Percentiles rank a stretch among this genome's conserved stretches.
phyloP scores from a whole-genome alignment of 1,284 basidiomycete species.

The Cryptococcus sp. region DNA sequence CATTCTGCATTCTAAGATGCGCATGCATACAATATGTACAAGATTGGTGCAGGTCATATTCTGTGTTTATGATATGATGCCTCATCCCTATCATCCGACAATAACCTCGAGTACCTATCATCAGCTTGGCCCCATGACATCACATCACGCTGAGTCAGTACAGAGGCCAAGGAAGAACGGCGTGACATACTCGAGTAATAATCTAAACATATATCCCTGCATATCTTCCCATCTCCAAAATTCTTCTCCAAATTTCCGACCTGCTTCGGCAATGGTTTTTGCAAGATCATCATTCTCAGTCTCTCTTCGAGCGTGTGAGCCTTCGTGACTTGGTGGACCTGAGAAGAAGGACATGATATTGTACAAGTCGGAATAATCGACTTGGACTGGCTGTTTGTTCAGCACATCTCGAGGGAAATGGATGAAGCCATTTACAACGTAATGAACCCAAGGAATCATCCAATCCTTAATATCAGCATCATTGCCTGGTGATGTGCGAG shows the following conservation, averaged over 20 bases:
- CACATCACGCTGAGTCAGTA: too few relatives aligned
- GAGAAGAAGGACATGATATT: conserved; percentile 52
- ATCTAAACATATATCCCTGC: conserved; percentile 50
- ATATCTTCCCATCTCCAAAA: conserved; percentile 53
- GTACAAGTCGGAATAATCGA: conserved; percentile 53
- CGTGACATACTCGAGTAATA: conserved; percentile 40
- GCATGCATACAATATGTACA: too few relatives aligned
- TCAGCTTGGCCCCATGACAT: too few relatives aligned
- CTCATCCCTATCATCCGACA: too few relatives aligned
- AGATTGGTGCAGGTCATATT: too few relatives aligned
- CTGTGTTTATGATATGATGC: too few relatives aligned
- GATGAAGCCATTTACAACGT: conserved; percentile 37
- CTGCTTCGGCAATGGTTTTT: conserved; percentile 47
- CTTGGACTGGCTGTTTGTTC: conserved; percentile 48
- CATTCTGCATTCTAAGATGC: too few relatives aligned
- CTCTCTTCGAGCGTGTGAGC: conserved; percentile 25
- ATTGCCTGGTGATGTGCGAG: background rate
- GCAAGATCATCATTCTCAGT: conserved; percentile 49
- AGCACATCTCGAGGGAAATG: too few relatives aligned
- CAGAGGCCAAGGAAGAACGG: too few relatives aligned
- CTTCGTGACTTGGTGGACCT: conserved; percentile 33
- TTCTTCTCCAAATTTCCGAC: conserved; percentile 46
- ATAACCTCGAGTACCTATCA: too few relatives aligned
- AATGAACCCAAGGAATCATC: conserved; percentile 51
- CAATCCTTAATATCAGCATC: conserved; percentile 29